Evolutionary conservation across 352 stramenopile species (phyloP).

Genomic region (Globisporangium cylindrosporum): DNA sequence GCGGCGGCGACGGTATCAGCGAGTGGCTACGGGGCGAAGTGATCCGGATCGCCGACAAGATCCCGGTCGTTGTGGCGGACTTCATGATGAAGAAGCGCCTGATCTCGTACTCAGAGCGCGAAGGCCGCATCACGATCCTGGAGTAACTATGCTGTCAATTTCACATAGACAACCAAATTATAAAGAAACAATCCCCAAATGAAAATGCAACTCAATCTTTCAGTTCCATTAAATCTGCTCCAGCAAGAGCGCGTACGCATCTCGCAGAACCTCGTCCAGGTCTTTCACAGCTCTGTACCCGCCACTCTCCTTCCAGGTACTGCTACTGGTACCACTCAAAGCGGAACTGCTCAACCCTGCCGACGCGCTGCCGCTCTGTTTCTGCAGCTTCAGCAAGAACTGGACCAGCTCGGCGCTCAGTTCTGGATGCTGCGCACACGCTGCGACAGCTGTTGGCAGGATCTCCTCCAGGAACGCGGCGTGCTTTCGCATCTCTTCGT

Average conservation of each 20-base stretch:
- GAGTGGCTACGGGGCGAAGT: conserved; percentile 67
- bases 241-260: conserved; percentile 36
- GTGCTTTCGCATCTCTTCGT: conserved; percentile 17
- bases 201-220: neutral
- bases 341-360: neutral
- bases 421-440: conserved; percentile 45
- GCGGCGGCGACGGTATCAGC: conserved; percentile 71
- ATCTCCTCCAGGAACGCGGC: conserved; percentile 41
- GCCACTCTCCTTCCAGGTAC: neutral
- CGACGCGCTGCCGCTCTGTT: conserved; percentile 34
- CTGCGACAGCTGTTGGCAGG: conserved; percentile 42
- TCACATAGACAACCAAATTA: neutral
- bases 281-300: conserved; percentile 18
- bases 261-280: conserved; percentile 32
- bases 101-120: conserved; percentile 51
- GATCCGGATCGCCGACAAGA: conserved; percentile 42
- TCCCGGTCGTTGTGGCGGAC: conserved; percentile 47
- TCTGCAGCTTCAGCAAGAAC: conserved; percentile 67
- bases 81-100: conserved; percentile 70
- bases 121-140: conserved; percentile 63
- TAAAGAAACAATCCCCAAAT: neutral
- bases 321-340: conserved; percentile 1
- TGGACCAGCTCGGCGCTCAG: conserved; percentile 60
- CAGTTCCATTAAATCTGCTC: conserved; percentile 24
- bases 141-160: conserved; percentile 29